Evolutionary conservation across 805 yeast species (phyloP).

Genomic region (Jamesozyma hellenica): DNA sequence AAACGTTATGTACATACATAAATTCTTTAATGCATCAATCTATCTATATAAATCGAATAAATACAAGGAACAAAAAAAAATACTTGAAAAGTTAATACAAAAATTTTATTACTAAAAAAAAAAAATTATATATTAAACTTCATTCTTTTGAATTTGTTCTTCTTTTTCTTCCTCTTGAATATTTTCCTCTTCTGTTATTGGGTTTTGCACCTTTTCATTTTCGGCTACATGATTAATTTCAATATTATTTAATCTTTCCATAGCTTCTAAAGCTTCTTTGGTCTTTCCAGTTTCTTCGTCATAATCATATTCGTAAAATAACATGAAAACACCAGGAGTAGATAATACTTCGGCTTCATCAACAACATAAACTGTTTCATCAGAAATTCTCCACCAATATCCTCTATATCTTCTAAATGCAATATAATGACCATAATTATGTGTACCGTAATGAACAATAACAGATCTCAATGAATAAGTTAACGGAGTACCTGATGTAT

Average conservation of each 20-base stretch:
- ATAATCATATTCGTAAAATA: slow-evolving; percentile 65
- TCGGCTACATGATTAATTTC: slow-evolving; percentile 5
- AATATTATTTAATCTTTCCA: slow-evolving; percentile 7
- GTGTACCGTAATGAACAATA: slow-evolving; percentile 89
- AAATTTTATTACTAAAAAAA: no score
- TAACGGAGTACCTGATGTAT: slow-evolving; percentile 34
- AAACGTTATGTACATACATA: not conserved
- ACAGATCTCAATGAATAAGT: slow-evolving; percentile 72
- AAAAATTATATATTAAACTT: no score
- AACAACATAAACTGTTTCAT: slow-evolving; percentile 74
- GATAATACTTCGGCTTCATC: slow-evolving; percentile 69
- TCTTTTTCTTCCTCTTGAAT: slow-evolving; percentile 11
- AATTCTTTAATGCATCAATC: not conserved
- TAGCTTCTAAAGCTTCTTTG: slow-evolving; percentile 20
- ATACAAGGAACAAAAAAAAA: no score
- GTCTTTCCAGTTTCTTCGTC: slow-evolving; percentile 26
- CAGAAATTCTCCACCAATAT: slow-evolving; percentile 92
- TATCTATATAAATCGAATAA: not conserved
- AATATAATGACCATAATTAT: slow-evolving; percentile 94
- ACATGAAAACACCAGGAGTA: slow-evolving; percentile 85
- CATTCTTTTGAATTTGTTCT: not conserved
- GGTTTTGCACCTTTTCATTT: no score
- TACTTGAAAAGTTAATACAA: no score
- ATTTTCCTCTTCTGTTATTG: slow-evolving; percentile 15
- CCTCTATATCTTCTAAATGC: slow-evolving; percentile 75